Percentiles rank a stretch among this genome's conserved stretches.
These are phyloP conservation scores for Trichoderma aggressivum DNA, from an alignment of 2,329 filamentous ascomycete genomes.

Conservation along the genomic window DNA sequence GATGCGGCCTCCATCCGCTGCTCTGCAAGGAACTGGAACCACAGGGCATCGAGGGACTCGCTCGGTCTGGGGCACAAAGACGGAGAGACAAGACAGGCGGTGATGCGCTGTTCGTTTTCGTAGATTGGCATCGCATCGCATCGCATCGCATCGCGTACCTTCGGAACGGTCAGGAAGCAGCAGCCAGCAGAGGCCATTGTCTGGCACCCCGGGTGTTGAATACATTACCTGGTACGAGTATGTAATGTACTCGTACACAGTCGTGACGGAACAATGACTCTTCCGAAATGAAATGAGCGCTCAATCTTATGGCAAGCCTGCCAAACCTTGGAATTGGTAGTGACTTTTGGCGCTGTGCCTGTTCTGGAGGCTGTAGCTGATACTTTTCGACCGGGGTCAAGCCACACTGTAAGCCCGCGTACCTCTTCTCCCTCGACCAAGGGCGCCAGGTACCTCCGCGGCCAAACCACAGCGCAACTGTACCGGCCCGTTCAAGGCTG, in stretches of 20 bases:
- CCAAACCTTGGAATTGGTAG: not conserved
- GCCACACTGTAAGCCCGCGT: not conserved
- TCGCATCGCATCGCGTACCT: not conserved
- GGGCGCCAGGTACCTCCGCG: not conserved
- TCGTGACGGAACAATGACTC: slow-evolving; percentile 12
- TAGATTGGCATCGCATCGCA: not conserved
- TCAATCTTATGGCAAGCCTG: not conserved
- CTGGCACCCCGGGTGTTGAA: not conserved
- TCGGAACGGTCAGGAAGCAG: not conserved
- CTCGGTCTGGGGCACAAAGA: not conserved
- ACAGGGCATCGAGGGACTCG: not conserved
- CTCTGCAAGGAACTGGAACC: not conserved
- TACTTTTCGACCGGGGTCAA: not conserved
- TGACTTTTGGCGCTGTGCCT: not conserved
- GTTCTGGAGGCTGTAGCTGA: not conserved
- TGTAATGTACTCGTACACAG: no score
- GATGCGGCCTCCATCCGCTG: not conserved
- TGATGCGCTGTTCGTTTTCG: not conserved
- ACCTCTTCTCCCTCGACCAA: not conserved
- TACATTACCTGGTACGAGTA: not conserved
- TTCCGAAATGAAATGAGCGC: slow-evolving; percentile 15
- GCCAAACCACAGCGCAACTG: not conserved
- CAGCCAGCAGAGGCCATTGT: not conserved
- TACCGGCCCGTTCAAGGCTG: not conserved
- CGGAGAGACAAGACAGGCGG: not conserved